Evolutionary conservation across 2,329 filamentous ascomycete species (phyloP), one percentile per base, ranked within the genome.

Genomic region (Pseudohalonectria lignicola): DNA sequence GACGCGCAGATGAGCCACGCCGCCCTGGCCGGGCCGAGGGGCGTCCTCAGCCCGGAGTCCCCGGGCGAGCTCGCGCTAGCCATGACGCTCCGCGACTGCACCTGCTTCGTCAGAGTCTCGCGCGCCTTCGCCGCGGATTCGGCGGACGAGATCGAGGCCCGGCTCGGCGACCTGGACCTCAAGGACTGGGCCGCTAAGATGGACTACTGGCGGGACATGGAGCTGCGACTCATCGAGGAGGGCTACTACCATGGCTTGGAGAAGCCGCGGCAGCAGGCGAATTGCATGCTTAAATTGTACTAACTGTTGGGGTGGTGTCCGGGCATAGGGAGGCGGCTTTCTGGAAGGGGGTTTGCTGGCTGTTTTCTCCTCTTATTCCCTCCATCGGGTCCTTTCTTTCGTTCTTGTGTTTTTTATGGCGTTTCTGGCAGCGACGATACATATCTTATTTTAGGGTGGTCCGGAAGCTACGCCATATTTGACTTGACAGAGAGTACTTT

Each of bases 11-110:
- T 35, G 13, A 16, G 30, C 12, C 18, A 21, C 26, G 26, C 34
- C 23, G 25, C 18, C n/a, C 20, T 20, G 12, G n/a, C n/a, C n/a
- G n/a, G n/a, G n/a, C n/a, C n/a, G n/a, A n/a, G n/a, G n/a, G 39
- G 33, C 6, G 31, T 40, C 16, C 16, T 37, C 17, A 19, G 25
- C 15, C 36, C 36, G 17, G 11, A 25, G 26, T 43, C 43, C 37
- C 45, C 44, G 10, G 32, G 36, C 19, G 43, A 41, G n/a, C 40
- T 44, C 5, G 34, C 28, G 20, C 44, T 84, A 6, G 82, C 82
- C 40, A 90, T 90, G 84, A 88, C 85, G 4, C 56, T 92, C 46
- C 67, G 85, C 36, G 85, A 92, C 61, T 87, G 84, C 54, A 85
- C 82, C 4, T 72, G 84, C 48, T 87, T 81, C 51, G 63, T 86